Conservation (phyloP, 2,329 filamentous ascomycete species). For the Colletotrichum shisoi region DNA sequence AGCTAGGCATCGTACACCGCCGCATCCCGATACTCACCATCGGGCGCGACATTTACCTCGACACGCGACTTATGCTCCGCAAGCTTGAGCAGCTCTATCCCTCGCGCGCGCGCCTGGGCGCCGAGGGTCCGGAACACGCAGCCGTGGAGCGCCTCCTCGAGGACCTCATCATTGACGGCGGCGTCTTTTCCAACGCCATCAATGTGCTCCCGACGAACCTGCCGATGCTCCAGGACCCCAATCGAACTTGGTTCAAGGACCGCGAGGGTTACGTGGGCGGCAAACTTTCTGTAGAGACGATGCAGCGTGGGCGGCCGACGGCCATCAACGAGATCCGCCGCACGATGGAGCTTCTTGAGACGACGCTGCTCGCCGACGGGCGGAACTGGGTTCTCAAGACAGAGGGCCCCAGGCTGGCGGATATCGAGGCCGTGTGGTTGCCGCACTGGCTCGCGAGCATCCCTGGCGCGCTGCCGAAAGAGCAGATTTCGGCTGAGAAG, state of each 20-base stretch:
- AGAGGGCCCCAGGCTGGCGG: slow-evolving; percentile 63
- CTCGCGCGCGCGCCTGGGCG: slow-evolving; percentile 50
- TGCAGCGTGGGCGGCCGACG: slow-evolving; percentile 56
- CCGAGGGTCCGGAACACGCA: slow-evolving; percentile 50
- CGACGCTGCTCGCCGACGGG: slow-evolving; percentile 69
- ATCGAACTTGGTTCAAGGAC: slow-evolving; percentile 69
- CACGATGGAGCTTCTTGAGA: slow-evolving; percentile 67
- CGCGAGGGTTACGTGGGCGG: slow-evolving; percentile 51
- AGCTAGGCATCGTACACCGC: slow-evolving; percentile 70
- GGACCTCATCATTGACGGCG: slow-evolving; percentile 63
- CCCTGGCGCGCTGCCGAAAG: slow-evolving; percentile 62
- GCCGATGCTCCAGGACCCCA: slow-evolving; percentile 62
- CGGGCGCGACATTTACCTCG: slow-evolving; percentile 72
- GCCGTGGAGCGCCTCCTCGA: slow-evolving; percentile 65
- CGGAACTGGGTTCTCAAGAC: slow-evolving; percentile 69
- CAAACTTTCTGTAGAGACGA: slow-evolving; percentile 42
- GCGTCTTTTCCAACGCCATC: slow-evolving; percentile 62
- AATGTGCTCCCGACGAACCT: slow-evolving; percentile 65
- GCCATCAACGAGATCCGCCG: slow-evolving; percentile 63
- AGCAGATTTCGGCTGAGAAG: slow-evolving; percentile 58
- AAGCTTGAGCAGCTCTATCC: slow-evolving; percentile 69
- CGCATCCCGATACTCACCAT: slow-evolving; percentile 74
- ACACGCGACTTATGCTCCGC: slow-evolving; percentile 72
- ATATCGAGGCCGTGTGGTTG: slow-evolving; percentile 74
- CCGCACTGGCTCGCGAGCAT: slow-evolving; percentile 71